Evolutionary conservation across 225 moss, liverwort and hornwort species (phyloP).

Genomic region (Lunularia cruciata): DNA sequence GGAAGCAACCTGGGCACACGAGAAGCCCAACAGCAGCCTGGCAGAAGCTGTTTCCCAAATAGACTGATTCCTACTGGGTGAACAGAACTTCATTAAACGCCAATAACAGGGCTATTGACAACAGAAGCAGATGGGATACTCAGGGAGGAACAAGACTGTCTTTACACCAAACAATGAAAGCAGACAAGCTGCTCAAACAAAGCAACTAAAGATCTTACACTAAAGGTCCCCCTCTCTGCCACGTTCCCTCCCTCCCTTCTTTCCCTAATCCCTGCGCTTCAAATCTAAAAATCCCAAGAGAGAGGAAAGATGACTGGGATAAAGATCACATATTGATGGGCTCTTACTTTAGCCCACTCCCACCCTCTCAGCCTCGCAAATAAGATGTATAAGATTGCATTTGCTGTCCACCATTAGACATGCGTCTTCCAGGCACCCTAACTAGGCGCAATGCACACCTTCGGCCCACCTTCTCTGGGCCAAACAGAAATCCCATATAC

Average conservation of each 20-base stretch:
- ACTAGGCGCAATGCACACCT: conserved; percentile 54
- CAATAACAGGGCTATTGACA: conserved; percentile 51
- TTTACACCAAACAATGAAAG: conserved; percentile 96
- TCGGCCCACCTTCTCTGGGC: conserved; percentile 50
- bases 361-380: conserved; percentile 53
- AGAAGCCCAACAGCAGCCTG: conserved; percentile 36
- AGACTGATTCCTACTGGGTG: conserved; percentile 32
- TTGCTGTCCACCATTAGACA: conserved; percentile 55
- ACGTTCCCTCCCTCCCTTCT: conserved; percentile 52
- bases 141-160: conserved; percentile 59
- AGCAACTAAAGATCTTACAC: conserved; percentile 91
- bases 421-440: conserved; percentile 61
- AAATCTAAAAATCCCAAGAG: conserved; percentile 47
- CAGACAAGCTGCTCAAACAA: conserved; percentile 84
- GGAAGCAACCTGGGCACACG: conserved; percentile 39
- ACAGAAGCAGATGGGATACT: conserved; percentile 48
- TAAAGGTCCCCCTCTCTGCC: conserved; percentile 52
- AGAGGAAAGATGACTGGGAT: conserved; percentile 50
- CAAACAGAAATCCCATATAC: conserved; percentile 53
- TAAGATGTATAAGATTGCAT: conserved; percentile 59
- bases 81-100: conserved; percentile 42
- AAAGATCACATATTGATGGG: conserved; percentile 48
- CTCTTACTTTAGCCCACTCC: conserved; percentile 52
- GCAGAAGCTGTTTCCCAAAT: conserved; percentile 43
- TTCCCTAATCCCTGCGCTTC: conserved; percentile 45